Percentiles rank a stretch among this genome's conserved stretches.
These are phyloP conservation scores for Tuber borchii DNA, from an alignment of 495 filamentous ascomycete species.

Conservation along the genomic window DNA sequence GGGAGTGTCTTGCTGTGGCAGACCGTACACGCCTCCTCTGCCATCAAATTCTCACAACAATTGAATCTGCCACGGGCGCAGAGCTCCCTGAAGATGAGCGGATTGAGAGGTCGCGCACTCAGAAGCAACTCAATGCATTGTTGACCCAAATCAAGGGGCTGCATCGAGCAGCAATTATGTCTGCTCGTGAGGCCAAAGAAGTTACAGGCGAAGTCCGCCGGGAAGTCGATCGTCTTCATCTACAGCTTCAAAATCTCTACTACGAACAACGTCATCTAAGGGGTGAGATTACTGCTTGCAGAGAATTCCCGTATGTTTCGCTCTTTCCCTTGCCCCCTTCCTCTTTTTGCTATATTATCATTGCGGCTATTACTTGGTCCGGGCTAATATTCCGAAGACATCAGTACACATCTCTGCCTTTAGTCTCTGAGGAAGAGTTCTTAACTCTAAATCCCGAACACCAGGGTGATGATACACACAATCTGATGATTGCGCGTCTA, in stretches of 20 bases:
- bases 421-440: constrained; percentile 79
- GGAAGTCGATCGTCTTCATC: constrained; percentile 84
- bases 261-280: constrained; percentile 89
- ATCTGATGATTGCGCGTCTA: constrained; percentile 84
- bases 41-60: constrained; percentile 58
- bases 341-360: neutral
- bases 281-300: constrained; percentile 84
- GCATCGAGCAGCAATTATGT: constrained; percentile 72
- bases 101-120: constrained; percentile 63
- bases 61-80: constrained; percentile 48
- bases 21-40: constrained; percentile 66
- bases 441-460: constrained; percentile 70
- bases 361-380: neutral
- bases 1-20: constrained; percentile 64
- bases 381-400: constrained; percentile 53
- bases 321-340: neutral
- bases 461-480: constrained; percentile 60
- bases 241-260: constrained; percentile 90
- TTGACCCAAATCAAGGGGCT: constrained; percentile 74
- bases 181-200: constrained; percentile 78
- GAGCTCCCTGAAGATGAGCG: constrained; percentile 49
- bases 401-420: constrained; percentile 74
- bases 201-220: constrained; percentile 77
- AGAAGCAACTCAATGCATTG: constrained; percentile 71
- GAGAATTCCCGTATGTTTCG: constrained; percentile 75